Conservation (phyloP, 2,329 filamentous ascomycete genomes). For the Fusarium brevicatenulatum region DNA sequence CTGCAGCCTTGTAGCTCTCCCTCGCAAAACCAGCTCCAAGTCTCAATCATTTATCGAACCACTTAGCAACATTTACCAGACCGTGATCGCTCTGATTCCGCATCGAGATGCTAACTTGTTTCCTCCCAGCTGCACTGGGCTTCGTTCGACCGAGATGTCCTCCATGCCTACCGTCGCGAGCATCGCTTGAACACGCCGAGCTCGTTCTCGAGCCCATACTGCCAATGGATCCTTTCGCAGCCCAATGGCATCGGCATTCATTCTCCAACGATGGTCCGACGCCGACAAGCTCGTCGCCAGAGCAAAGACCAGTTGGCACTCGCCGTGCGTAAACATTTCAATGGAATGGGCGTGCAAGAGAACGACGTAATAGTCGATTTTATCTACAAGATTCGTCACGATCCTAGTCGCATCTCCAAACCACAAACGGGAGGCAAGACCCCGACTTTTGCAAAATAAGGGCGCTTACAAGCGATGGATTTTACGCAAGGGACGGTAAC, state of each 20-base stretch:
- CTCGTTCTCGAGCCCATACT: conserved; percentile 73
- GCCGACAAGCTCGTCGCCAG: conserved; percentile 71
- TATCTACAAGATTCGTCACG: conserved; percentile 71
- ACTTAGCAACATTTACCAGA: neutral
- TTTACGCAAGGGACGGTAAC: conserved; percentile 18
- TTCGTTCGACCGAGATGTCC: conserved; percentile 71
- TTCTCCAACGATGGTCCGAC: conserved; percentile 80
- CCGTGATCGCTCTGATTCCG: neutral
- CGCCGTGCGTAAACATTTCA: conserved; percentile 84
- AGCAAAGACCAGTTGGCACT: conserved; percentile 77
- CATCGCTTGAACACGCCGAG: conserved; percentile 77
- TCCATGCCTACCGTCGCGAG: conserved; percentile 80
- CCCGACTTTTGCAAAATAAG: conserved; percentile 25
- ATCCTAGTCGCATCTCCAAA: conserved; percentile 45
- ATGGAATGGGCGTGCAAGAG: conserved; percentile 80
- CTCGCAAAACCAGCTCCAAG: neutral
- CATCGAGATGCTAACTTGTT: conserved; percentile 18
- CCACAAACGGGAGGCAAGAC: conserved; percentile 22
- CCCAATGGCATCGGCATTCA: conserved; percentile 73
- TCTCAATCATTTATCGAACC: neutral
- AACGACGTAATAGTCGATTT: conserved; percentile 85
- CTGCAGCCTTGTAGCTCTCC: neutral
- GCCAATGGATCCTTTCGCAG: conserved; percentile 69
- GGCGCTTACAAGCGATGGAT: neutral
- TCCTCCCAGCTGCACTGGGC: conserved; percentile 69